Base-by-base conservation (phyloP, 2,329 filamentous ascomycete genomes). In the Ascochyta pisi region DNA sequence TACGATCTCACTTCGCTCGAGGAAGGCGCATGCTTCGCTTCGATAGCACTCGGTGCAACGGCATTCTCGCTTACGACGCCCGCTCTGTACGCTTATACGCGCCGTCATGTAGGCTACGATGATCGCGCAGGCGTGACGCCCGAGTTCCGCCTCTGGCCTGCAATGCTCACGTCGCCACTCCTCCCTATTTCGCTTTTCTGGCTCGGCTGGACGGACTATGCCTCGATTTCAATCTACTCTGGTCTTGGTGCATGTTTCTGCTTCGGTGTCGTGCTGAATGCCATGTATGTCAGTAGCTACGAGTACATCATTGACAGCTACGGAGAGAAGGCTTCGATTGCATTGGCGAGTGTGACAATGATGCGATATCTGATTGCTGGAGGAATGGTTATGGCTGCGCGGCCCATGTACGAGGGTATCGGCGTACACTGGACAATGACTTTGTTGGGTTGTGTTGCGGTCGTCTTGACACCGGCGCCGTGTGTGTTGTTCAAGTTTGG, bases 91-190 rank as follows among this genome's bases (percentile, higher is more conserved):
- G 34, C 12, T 4, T 54, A 24, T 39, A 45, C 51, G 22, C 38
- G 51, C 16, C 45, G 27, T 1, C 7, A 24, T 8, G 22, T 34
- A 1, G 42, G n/a, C 13, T 34, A 47, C 10, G 27, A 23, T 15
- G 22, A 40, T 22, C 35, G 31, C 6, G 37, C 47, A 6, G 6
- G 22, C 15, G 38, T 50, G 1, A 42, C 19, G 79, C 92, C 92
- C 1, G 92, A 96, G 76, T 94, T 89, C 77, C 86, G 91, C 46
- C 82, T 96, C 16, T 89, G 90, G 3, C 86, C 90, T 53, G 80
- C 77, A 13, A 76, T 76, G 47, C 34, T 71, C 61, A 92, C 91
- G 5, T 86, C 86, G 0, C 73, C 91, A 15, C 75, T 95, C 8
- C 89, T 92, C 24, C 89, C 91, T 3, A 79, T 88, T 39, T 90